phyloP scores from a whole-genome alignment of 306 rosid species.

The Castanopsis chinensis region DNA sequence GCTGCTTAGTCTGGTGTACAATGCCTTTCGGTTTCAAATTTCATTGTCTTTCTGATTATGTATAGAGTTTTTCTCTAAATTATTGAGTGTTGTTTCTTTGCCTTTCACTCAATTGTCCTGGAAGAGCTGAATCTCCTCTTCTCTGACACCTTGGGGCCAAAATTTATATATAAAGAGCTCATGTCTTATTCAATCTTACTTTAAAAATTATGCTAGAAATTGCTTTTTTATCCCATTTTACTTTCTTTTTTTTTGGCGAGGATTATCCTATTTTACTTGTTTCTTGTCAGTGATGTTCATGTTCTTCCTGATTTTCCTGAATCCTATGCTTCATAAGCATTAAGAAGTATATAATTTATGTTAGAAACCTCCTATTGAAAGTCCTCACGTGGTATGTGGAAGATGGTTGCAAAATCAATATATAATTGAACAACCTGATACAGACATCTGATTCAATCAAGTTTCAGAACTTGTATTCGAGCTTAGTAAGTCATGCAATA shows the following conservation, averaged over 20 bases:
- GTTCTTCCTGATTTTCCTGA: background rate
- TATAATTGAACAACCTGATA: too few species aligned
- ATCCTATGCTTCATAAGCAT: background rate
- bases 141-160: too few species aligned
- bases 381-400: too few species aligned
- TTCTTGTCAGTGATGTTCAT: background rate
- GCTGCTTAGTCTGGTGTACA: background rate
- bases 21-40: slow-evolving; percentile 17
- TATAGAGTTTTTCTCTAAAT: background rate
- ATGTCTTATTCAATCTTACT: background rate
- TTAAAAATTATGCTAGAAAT: background rate
- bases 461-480: too few species aligned
- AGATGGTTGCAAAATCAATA: too few species aligned
- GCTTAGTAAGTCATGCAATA: background rate
- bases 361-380: too few species aligned
- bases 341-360: background rate
- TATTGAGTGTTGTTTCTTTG: background rate
- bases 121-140: background rate
- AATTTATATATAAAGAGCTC: background rate
- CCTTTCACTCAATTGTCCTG: background rate
- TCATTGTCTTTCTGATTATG: background rate
- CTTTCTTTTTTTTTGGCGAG: too few species aligned
- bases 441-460: too few species aligned
- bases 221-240: background rate
- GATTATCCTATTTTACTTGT: background rate